phyloP scores from a whole-genome alignment of 2,329 filamentous ascomycete species.

The Monilinia laxa region DNA sequence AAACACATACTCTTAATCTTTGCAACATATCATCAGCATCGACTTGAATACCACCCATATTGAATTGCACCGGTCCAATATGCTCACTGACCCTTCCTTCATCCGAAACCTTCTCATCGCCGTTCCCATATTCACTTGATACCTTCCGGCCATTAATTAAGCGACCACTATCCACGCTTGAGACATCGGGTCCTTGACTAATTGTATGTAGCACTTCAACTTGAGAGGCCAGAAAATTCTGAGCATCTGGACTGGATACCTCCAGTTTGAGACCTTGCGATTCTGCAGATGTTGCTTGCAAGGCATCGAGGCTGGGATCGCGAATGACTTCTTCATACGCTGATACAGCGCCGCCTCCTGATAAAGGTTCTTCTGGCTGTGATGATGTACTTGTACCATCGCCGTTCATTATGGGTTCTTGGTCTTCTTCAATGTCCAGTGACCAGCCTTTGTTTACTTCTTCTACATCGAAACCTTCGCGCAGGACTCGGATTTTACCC shows the following conservation, averaged over 20 bases:
- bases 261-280: constrained; percentile 45
- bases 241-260: constrained; percentile 69
- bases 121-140: constrained; percentile 28
- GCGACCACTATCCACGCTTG: constrained; percentile 36
- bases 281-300: constrained; percentile 54
- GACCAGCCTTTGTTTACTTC: constrained; percentile 82
- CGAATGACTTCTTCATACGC: constrained; percentile 78
- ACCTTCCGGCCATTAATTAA: constrained; percentile 31
- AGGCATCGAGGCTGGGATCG: constrained; percentile 66
- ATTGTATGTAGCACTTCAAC: constrained; percentile 69
- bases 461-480: constrained; percentile 91
- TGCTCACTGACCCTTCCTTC: constrained; percentile 56
- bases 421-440: constrained; percentile 68
- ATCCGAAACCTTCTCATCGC: constrained; percentile 32
- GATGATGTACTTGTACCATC: constrained; percentile 30
- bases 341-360: constrained; percentile 63
- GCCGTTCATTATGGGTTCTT: constrained; percentile 43
- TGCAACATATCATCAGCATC: constrained; percentile 93
- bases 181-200: constrained; percentile 55
- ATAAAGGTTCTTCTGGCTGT: constrained; percentile 24
- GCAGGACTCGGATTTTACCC: constrained; percentile 91
- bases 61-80: constrained; percentile 94
- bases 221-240: constrained; percentile 74
- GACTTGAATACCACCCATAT: constrained; percentile 95
- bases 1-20: constrained; percentile 66